phyloP scores from a whole-genome alignment of 1,284 basidiomycete species.

The Rhodotorula sp. region DNA sequence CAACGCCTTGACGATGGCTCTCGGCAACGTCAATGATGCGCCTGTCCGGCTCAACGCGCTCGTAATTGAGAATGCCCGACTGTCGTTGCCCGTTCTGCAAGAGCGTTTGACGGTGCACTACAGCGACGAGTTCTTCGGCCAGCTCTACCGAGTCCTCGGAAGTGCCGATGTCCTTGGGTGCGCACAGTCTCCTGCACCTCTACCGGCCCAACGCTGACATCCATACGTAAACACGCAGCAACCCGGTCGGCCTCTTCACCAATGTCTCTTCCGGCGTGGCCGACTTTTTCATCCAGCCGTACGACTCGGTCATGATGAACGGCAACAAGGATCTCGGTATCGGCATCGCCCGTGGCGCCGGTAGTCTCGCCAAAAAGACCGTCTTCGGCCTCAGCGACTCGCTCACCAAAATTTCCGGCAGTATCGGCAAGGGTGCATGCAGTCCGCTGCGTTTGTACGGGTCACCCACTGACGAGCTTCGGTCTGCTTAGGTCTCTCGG shows the following conservation, averaged over 20 bases:
- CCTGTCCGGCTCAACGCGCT: slow-evolving; percentile 94
- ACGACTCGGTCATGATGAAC: slow-evolving; percentile 95
- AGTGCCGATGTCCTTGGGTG: slow-evolving; percentile 81
- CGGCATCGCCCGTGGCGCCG: slow-evolving; percentile 95
- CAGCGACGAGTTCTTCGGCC: slow-evolving; percentile 86
- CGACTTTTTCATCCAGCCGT: slow-evolving; percentile 99
- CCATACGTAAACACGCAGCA: slow-evolving; percentile 35
- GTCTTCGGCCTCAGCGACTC: slow-evolving; percentile 95
- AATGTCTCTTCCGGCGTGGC: slow-evolving; percentile 98
- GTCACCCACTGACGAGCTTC: background rate
- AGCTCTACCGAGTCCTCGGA: slow-evolving; percentile 93
- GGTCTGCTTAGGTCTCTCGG: slow-evolving; percentile 70
- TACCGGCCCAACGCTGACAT: background rate
- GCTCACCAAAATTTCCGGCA: slow-evolving; percentile 94
- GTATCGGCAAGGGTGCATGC: slow-evolving; percentile 82
- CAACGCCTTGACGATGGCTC: slow-evolving; percentile 93
- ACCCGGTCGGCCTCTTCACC: slow-evolving; percentile 94
- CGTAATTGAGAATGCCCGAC: slow-evolving; percentile 89
- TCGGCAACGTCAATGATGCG: slow-evolving; percentile 96
- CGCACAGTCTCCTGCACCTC: background rate
- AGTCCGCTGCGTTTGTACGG: background rate
- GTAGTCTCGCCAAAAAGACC: slow-evolving; percentile 98
- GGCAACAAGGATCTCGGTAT: slow-evolving; percentile 93
- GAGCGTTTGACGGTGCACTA: slow-evolving; percentile 88
- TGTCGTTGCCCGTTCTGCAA: slow-evolving; percentile 80